Evolutionary conservation across 2,329 filamentous ascomycete genomes (phyloP), one percentile per base, ranked within the genome.

Genomic region (Plenodomus biglobosus): DNA sequence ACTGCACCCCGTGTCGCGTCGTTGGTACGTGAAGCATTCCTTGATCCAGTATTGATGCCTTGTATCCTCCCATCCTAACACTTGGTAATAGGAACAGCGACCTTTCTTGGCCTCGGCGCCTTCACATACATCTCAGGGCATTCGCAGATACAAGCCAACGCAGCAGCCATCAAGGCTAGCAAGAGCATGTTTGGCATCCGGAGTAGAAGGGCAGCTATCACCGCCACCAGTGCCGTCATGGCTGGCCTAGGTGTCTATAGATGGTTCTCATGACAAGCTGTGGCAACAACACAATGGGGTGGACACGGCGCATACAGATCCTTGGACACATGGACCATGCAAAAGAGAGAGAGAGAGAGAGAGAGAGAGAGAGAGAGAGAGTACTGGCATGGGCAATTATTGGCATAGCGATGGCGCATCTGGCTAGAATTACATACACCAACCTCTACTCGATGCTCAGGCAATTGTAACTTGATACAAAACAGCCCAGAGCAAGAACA

Each of bases 1-100:
- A 92, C 72, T 92, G 88, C 70, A 75, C 84, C 35, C 76, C 85
- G 27, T 94, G 88, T 75, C 82, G 82, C 64, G 71, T 90, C 22
- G 78, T 90, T 44, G 88, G 88, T 90, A 74, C 21, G 58, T 11
- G 10, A 16, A 7, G 11, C 19, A 13, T 5, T 27, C 15, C 16
- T 8, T 15, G 20, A 16, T 15, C 17, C 6, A 1, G 2, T 16
- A 21, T 15, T 48, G 19, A 10, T 38, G 18, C 24, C 15, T 6
- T 11, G 18, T 38, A 41, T 32, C 10, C 7, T 34, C 19, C 30
- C 1, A 24, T 32, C 24, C 40, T 40, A 20, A 48, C 18, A 21
- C 17, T 13, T n/a, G n/a, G 10, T 16, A 30, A n/a, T 27, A 78
- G 76, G 76, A 39, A 74, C 66, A 40, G 69, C 66, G 38, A 75